phyloP scores from a whole-genome alignment of 129 eudicot genomes.

The Dittrichia graveolens region DNA sequence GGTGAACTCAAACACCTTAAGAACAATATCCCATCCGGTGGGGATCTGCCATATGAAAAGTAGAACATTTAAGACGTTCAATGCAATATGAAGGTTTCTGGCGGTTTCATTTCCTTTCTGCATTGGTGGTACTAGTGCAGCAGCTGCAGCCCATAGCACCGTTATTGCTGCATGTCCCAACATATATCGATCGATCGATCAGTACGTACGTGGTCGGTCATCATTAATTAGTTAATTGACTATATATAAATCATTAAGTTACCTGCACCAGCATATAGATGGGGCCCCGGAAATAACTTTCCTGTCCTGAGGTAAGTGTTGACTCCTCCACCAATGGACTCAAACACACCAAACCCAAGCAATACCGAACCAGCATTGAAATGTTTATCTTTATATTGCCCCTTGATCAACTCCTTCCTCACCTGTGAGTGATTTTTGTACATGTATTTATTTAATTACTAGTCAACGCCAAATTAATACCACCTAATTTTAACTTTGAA shows the following conservation, averaged over 20 bases:
- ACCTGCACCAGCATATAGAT: conserved; percentile 95
- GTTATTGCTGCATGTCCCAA: conserved; percentile 74
- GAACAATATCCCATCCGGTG: conserved; percentile 85
- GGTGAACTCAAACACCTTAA: conserved; percentile 92
- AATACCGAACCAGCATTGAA: conserved; percentile 94
- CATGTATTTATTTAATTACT: too few species aligned
- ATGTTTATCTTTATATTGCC: conserved; percentile 82
- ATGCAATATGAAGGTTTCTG: conserved; percentile 80
- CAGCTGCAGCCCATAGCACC: conserved; percentile 91
- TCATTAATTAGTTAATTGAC: too few species aligned
- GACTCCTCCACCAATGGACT: conserved; percentile 81
- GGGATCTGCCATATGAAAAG: conserved; percentile 93
- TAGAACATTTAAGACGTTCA: conserved; percentile 64
- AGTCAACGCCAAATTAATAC: too few species aligned
- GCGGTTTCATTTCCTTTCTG: conserved; percentile 95
- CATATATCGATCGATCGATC: too few species aligned
- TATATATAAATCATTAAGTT: too few species aligned
- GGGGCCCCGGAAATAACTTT: conserved; percentile 95
- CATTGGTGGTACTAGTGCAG: conserved; percentile 95
- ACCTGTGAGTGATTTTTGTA: too few species aligned
- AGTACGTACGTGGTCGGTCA: too few species aligned
- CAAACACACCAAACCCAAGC: conserved; percentile 89
- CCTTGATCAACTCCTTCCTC: conserved; percentile 86
- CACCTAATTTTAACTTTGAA: too few species aligned
- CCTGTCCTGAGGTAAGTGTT: conserved; percentile 93